Evolutionary conservation across 106 monocot genomes (phyloP).

Genomic region (Hemerocallis citrina): DNA sequence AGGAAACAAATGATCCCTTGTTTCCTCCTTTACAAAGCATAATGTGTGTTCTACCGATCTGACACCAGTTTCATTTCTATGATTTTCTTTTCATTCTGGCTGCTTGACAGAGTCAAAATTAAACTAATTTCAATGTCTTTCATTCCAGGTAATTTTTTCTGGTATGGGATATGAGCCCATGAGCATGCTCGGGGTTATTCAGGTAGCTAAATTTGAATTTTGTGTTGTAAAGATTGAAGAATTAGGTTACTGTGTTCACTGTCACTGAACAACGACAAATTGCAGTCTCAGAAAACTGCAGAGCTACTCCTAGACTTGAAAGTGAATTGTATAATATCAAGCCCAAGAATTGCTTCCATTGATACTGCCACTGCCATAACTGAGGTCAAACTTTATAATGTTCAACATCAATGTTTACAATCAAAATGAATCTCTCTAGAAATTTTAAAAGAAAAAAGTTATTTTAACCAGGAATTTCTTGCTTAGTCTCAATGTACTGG

Average conservation of each 20-base stretch:
- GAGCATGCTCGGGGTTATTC: conserved; percentile 97
- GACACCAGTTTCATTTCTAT: too few relatives aligned
- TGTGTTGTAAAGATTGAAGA: background rate
- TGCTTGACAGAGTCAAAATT: too few relatives aligned
- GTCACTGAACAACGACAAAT: conserved; percentile 3
- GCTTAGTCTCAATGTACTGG: conserved; percentile 5
- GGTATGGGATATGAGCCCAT: conserved; percentile 67
- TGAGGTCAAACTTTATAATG: conserved; percentile 39
- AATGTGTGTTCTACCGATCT: too few relatives aligned
- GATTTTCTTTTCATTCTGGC: too few relatives aligned
- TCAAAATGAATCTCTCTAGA: background rate
- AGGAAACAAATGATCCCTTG: too few relatives aligned
- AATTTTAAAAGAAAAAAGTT: too few relatives aligned
- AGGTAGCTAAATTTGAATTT: conserved; percentile 35
- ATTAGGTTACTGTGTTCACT: background rate
- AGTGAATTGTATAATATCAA: conserved; percentile 50
- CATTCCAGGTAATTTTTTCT: conserved; percentile 47
- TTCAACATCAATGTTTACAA: background rate
- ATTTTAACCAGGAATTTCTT: background rate
- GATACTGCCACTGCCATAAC: conserved; percentile 76
- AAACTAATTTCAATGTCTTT: too few relatives aligned
- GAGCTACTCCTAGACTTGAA: conserved; percentile 83
- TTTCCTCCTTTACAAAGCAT: too few relatives aligned
- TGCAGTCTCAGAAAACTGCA: conserved; percentile 90
- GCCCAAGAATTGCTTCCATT: conserved; percentile 61